A percentile compares a stretch with the other conserved stretches of the same genome.
phyloP scores from a whole-genome alignment of 805 yeast species.

The Torulaspora delbrueckii region DNA sequence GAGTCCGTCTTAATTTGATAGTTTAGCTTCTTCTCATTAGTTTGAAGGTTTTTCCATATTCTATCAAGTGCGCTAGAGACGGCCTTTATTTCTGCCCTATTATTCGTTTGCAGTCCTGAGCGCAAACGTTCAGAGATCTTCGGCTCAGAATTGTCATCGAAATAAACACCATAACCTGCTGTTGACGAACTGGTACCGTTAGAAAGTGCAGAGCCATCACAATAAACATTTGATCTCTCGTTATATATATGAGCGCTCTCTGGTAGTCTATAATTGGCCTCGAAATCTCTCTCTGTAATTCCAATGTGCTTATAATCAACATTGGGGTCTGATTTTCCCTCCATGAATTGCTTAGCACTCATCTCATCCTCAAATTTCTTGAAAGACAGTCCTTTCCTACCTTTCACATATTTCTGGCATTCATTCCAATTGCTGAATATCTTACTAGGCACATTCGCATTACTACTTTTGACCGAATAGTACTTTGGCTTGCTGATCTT shows the following conservation, averaged over 20 bases:
- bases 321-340: constrained; percentile 14
- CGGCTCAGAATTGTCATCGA: constrained; percentile 46
- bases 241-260: not conserved
- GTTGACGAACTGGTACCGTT: constrained; percentile 44
- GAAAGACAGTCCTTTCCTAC: constrained; percentile 38
- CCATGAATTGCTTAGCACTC: constrained; percentile 36
- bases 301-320: constrained; percentile 25
- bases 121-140: constrained; percentile 53
- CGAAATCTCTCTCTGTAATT: constrained; percentile 14
- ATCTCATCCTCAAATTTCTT: constrained; percentile 39
- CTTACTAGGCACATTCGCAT: constrained; percentile 23
- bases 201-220: constrained; percentile 73
- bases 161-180: constrained; percentile 73
- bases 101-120: constrained; percentile 59
- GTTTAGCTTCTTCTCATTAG: constrained; percentile 14
- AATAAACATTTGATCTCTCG: constrained; percentile 41
- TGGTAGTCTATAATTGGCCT: constrained; percentile 6
- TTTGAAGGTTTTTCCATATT: constrained; percentile 33
- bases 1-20: constrained; percentile 66
- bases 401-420: constrained; percentile 30
- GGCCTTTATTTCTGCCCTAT: constrained; percentile 75
- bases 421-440: constrained; percentile 34
- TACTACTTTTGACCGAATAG: constrained; percentile 36
- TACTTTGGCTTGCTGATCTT: constrained; percentile 10
- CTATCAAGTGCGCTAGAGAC: constrained; percentile 49